phyloP scores from a whole-genome alignment of 2,329 filamentous ascomycete genomes.

The Colletotrichum cereale region DNA sequence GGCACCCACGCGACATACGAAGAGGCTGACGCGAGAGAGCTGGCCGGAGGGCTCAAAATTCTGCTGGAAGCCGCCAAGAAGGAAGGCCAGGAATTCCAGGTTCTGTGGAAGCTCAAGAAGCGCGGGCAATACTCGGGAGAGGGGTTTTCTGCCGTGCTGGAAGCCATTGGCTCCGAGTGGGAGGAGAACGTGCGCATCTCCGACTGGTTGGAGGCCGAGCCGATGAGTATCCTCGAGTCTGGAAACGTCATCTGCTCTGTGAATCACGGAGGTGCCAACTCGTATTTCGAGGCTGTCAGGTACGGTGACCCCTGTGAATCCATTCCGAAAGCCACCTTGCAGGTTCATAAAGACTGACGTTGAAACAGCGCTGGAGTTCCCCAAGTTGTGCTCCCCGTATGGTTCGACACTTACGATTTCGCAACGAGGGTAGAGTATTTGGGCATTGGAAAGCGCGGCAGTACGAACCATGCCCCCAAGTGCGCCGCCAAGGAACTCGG shows the following conservation, averaged over 20 bases:
- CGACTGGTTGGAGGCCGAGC: constrained; percentile 56
- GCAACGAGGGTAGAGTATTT: constrained; percentile 58
- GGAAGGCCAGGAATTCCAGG: constrained; percentile 41
- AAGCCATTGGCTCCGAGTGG: constrained; percentile 2
- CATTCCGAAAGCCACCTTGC: not conserved
- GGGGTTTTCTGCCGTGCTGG: not conserved
- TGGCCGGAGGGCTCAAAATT: constrained; percentile 52
- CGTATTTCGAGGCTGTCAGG: constrained; percentile 54
- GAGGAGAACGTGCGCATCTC: constrained; percentile 50
- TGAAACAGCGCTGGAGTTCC: constrained; percentile 56
- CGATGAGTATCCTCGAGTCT: constrained; percentile 51
- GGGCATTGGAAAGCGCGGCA: constrained; percentile 42
- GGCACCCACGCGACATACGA: constrained; percentile 52
- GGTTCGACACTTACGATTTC: constrained; percentile 62
- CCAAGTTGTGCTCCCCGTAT: constrained; percentile 58
- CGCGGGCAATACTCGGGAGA: not conserved
- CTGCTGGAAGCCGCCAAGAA: constrained; percentile 46
- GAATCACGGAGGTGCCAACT: constrained; percentile 62
- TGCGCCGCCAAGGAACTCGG: constrained; percentile 2
- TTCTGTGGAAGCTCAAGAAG: constrained; percentile 53
- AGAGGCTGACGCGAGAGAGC: constrained; percentile 50
- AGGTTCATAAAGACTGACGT: not conserved
- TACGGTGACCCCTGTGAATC: constrained; percentile 41
- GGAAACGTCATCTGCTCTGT: constrained; percentile 55
- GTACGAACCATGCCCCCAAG: not conserved